Conservation (phyloP, 306 rosid genomes). For the Vigna mungo region DNA sequence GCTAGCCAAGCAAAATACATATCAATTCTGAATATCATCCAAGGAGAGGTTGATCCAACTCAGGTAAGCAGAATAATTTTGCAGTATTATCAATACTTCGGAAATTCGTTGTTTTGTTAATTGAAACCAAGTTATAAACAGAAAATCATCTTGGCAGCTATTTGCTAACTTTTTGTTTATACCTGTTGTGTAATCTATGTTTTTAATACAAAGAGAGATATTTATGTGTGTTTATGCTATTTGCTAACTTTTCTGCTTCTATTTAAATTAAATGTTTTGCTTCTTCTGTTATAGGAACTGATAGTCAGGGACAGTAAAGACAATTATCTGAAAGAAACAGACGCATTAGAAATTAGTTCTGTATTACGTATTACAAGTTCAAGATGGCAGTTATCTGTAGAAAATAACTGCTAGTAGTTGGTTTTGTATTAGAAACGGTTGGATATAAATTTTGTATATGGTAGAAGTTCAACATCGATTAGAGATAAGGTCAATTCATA, state of each 20-base stretch:
- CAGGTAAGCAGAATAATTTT: constrained; percentile 62
- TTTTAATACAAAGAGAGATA: not conserved
- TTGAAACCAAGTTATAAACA: constrained; percentile 8
- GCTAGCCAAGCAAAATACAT: constrained; percentile 99
- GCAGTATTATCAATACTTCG: constrained; percentile 6
- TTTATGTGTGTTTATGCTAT: too few relatives aligned
- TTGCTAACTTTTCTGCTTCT: too few relatives aligned
- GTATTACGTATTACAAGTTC: not conserved
- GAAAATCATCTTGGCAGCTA: constrained; percentile 13
- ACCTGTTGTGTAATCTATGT: not conserved
- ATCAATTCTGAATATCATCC: constrained; percentile 96
- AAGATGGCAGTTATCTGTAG: too few relatives aligned
- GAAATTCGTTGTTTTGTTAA: constrained; percentile 13
- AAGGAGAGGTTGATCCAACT: constrained; percentile 99
- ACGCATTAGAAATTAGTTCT: too few relatives aligned
- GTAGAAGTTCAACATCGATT: too few relatives aligned
- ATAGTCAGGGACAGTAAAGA: not conserved
- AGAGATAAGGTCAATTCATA: too few relatives aligned
- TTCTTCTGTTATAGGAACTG: too few relatives aligned
- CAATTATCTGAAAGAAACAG: too few relatives aligned
- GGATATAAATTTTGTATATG: not conserved
- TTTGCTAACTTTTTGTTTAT: constrained; percentile 16
- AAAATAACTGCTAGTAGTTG: not conserved
- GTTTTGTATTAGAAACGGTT: not conserved
- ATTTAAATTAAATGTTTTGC: too few relatives aligned